Base-by-base conservation (phyloP, 2,329 filamentous ascomycete genomes). In the Calonectria pseudoreteaudii region DNA sequence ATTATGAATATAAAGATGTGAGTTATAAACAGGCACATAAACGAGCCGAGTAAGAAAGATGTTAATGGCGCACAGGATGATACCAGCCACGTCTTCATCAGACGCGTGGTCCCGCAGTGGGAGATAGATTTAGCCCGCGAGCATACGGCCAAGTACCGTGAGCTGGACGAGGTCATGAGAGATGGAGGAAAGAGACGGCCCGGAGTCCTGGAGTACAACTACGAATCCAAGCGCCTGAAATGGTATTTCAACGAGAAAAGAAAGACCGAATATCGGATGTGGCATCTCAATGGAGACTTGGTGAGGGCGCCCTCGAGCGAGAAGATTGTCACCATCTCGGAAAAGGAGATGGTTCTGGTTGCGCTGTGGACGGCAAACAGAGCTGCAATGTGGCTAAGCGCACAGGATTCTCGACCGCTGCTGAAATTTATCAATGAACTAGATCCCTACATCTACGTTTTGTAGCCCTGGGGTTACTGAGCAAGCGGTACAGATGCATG, bases 331-430 rank as follows among this genome's bases (percentile, higher is more conserved):
- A 13, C 10, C 23, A 62, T 73, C 5, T 28, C 44, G 9, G 71
- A 73, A 34, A 70, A 44, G 41, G 71, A 73, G 4, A 56, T 70
- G 36, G 34, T 31, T 4, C 38, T 70, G 1, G 26, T 67, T 30
- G 71, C 50, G 8, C 16, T 73, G 31, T 73, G 71, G 71, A 56
- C 66, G 16, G 66, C 71, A 30, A 70, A 70, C 10, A 66, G 62
- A 47, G 66, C 67, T 11, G 71, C 71, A 4, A 52, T 70, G 23
- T 73, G 71, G 71, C 47, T 70, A 14, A 50, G 50, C 9, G 26
- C 71, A 14, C 71, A 70, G 26, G 67, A 73, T 49, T 73, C 71
- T 11, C 52, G 20, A 28, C 72, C 72, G 44, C 30, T 74, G 60
- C 30, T 71, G 34, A 34, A 68, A 14, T 71, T 74, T 65, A 36